These are phyloP conservation scores for Teunomyces cretensis DNA, from an alignment of 805 yeast species.

Conservation along the genomic window DNA sequence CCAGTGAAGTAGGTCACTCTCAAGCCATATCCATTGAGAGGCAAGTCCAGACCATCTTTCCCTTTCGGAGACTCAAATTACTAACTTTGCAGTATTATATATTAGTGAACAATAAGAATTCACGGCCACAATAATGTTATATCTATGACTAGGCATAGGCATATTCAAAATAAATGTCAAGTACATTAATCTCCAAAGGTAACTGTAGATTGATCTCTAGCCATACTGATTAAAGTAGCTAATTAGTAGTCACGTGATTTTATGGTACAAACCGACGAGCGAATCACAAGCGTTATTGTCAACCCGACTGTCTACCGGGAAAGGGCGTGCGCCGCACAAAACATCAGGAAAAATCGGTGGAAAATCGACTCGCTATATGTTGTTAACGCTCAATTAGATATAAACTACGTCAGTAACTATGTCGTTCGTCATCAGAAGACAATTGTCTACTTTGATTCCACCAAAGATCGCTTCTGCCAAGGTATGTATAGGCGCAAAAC, in stretches of 20 bases:
- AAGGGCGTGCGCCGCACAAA: neutral
- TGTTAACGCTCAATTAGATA: constrained; percentile 5
- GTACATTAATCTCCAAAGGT: neutral
- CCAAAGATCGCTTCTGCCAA: constrained; percentile 97
- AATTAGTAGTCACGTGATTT: neutral
- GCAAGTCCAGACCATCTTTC: no score
- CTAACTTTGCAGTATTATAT: constrained; percentile 35
- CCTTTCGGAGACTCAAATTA: constrained; percentile 10
- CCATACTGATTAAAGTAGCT: no score
- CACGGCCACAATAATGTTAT: neutral
- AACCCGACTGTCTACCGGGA: neutral
- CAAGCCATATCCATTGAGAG: neutral
- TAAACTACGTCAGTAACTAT: constrained; percentile 32
- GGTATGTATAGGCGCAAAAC: constrained; percentile 38
- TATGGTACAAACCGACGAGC: constrained; percentile 2
- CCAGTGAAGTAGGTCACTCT: neutral
- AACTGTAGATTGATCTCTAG: no score
- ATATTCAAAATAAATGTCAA: neutral
- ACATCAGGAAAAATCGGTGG: constrained; percentile 2
- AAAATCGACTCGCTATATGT: constrained; percentile 1
- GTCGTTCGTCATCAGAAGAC: constrained; percentile 90
- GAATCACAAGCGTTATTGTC: constrained; percentile 5
- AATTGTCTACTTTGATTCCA: constrained; percentile 92
- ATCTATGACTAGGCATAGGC: neutral
- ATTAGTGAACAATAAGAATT: constrained; percentile 35